Conservation (phyloP, 345 rosid genomes). For the Salix koriyanagi region DNA sequence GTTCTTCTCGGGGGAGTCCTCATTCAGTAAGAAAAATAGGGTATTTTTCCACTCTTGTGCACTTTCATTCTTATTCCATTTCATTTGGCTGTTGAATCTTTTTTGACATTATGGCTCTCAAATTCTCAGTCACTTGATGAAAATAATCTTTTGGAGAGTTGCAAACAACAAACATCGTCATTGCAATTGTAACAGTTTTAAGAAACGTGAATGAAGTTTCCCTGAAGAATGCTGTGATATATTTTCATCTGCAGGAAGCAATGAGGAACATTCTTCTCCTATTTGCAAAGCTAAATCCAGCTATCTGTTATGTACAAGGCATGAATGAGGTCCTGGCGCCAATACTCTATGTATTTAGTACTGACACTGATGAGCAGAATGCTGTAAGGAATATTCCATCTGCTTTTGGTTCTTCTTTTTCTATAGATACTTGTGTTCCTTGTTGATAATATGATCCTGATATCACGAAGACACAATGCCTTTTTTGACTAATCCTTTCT, state of each 20-base stretch:
- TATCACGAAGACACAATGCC: not conserved
- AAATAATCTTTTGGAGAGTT: not conserved
- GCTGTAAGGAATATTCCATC: conserved; percentile 39
- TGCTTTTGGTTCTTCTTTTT: not conserved
- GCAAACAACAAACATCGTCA: not conserved
- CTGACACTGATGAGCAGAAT: conserved; percentile 49
- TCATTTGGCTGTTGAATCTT: not conserved
- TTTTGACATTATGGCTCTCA: not conserved
- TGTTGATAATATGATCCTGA: not conserved
- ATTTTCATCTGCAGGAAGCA: conserved; percentile 41
- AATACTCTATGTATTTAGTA: conserved; percentile 52
- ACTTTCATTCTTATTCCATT: not conserved
- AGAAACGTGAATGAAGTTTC: not conserved
- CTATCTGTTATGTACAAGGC: conserved; percentile 72
- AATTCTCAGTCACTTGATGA: not conserved
- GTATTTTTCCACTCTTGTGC: conserved; percentile 19
- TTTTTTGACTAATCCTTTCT: not conserved
- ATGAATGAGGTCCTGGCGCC: conserved; percentile 84
- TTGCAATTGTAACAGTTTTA: not conserved
- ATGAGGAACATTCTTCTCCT: conserved; percentile 66
- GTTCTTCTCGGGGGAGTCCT: conserved; percentile 58
- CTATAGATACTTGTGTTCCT: not conserved
- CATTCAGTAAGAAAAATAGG: conserved; percentile 53
- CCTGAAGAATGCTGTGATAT: not conserved
- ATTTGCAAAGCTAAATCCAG: conserved; percentile 71